Evolutionary conservation across 805 yeast species (phyloP).

Genomic region (Candida coquimbonensis): DNA sequence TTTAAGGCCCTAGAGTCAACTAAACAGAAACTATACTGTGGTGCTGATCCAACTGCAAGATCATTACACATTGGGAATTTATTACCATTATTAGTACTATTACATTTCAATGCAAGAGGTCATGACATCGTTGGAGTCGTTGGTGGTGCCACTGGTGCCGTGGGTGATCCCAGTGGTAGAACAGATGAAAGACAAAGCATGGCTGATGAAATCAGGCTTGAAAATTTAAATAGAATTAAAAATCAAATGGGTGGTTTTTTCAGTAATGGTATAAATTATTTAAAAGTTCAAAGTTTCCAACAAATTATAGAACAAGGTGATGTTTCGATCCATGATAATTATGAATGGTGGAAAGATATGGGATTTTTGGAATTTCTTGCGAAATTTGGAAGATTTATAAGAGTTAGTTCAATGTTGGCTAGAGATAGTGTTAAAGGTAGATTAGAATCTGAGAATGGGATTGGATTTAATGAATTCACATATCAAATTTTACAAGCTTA

Average conservation of each 20-base stretch:
- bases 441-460: conserved; percentile 59
- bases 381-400: conserved; percentile 65
- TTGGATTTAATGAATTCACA: conserved; percentile 91
- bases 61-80: conserved; percentile 90
- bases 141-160: conserved; percentile 93
- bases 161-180: conserved; percentile 96
- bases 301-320: conserved; percentile 34
- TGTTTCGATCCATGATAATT: conserved; percentile 51
- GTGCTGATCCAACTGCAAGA: conserved; percentile 92
- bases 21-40: conserved; percentile 62
- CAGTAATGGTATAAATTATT: conserved; percentile 53
- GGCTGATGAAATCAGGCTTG: conserved; percentile 41
- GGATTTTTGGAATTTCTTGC: conserved; percentile 73
- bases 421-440: conserved; percentile 83
- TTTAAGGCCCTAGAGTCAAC: conserved; percentile 11
- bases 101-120: conserved; percentile 82
- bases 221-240: conserved; percentile 54
- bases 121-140: conserved; percentile 78
- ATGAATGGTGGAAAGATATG: conserved; percentile 80
- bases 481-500: conserved; percentile 91
- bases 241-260: conserved; percentile 59
- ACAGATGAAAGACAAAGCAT: conserved; percentile 62
- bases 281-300: conserved; percentile 27
- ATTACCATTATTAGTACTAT: conserved; percentile 74
- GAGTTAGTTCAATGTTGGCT: conserved; percentile 81